These are phyloP conservation scores for Sarocladium kiliense DNA, from an alignment of 2,329 filamentous ascomycete genomes.

Conservation along the genomic window DNA sequence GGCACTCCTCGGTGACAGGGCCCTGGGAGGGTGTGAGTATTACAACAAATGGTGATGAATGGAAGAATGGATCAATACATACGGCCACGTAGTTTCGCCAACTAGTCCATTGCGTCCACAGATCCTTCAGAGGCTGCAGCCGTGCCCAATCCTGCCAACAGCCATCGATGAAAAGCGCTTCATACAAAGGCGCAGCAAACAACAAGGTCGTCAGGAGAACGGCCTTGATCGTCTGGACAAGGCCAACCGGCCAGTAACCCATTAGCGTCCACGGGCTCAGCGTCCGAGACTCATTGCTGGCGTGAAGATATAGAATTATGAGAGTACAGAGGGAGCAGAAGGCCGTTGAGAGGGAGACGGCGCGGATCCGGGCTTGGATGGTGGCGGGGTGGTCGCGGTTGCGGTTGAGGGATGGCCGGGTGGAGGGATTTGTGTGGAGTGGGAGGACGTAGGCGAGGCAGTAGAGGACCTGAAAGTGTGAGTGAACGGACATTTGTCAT, in stretches of 20 bases:
- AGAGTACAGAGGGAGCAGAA: constrained; percentile 63
- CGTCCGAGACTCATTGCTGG: constrained; percentile 33
- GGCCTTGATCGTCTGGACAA: constrained; percentile 56
- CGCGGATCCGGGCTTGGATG: constrained; percentile 79
- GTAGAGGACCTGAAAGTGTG: constrained; percentile 58
- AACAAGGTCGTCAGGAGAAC: constrained; percentile 71
- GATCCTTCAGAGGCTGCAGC: constrained; percentile 48
- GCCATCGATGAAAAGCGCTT: constrained; percentile 68
- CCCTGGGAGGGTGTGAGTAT: constrained; percentile 43
- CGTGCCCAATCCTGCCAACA: constrained; percentile 61
- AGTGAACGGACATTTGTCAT: not conserved
- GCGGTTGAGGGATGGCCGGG: constrained; percentile 71
- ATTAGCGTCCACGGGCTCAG: constrained; percentile 56
- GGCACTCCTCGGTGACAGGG: constrained; percentile 85
- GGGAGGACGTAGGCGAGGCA: constrained; percentile 87
- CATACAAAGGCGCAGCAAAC: constrained; percentile 81
- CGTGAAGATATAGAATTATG: constrained; percentile 42
- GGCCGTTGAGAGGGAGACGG: constrained; percentile 71
- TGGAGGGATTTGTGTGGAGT: constrained; percentile 77
- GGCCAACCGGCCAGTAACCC: constrained; percentile 74
- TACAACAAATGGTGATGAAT: not conserved
- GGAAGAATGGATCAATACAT: constrained; percentile 30
- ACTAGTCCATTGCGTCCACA: constrained; percentile 68
- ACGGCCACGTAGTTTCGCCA: constrained; percentile 88
- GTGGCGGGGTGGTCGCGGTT: constrained; percentile 85